Percentiles rank a stretch among this genome's conserved stretches.
Evolutionary conservation across 2,329 filamentous ascomycete genomes (phyloP).

Genomic region (Talaromyces sp.): DNA sequence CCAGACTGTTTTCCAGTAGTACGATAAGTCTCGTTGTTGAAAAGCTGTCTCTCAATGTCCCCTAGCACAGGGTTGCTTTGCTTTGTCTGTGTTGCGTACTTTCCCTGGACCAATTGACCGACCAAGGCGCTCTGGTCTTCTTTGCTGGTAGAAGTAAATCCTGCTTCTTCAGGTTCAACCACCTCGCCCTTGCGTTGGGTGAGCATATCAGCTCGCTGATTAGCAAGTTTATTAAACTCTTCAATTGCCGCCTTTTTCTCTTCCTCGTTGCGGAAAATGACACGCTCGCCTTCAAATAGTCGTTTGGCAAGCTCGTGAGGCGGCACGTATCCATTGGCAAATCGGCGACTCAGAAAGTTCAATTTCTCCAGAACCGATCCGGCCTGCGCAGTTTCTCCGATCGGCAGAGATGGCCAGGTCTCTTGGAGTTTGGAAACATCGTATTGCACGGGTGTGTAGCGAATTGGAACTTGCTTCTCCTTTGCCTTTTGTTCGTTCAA

Average conservation of each 20-base stretch:
- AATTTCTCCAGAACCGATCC: conserved; percentile 31
- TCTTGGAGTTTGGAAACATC: conserved; percentile 26
- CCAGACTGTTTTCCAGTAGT: conserved; percentile 28
- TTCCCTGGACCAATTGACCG: conserved; percentile 27
- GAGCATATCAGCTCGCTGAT: conserved; percentile 27
- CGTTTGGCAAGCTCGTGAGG: conserved; percentile 33
- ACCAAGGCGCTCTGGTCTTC: conserved; percentile 25
- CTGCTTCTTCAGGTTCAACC: conserved; percentile 27
- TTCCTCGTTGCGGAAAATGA: conserved; percentile 31
- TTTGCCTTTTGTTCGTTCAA: conserved; percentile 25
- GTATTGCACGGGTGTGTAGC: conserved; percentile 31
- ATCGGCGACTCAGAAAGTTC: conserved; percentile 28
- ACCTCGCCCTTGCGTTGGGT: conserved; percentile 33
- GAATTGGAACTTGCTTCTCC: conserved; percentile 24
- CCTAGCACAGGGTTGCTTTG: conserved; percentile 23
- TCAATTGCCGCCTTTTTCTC: conserved; percentile 32
- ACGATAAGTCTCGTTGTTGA: conserved; percentile 40
- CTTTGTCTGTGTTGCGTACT: conserved; percentile 22
- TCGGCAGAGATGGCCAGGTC: conserved; percentile 37
- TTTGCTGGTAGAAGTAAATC: conserved; percentile 22
- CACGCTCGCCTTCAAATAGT: conserved; percentile 32
- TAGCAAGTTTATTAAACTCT: conserved; percentile 29
- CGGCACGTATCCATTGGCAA: conserved; percentile 29
- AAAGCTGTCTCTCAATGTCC: conserved; percentile 30
- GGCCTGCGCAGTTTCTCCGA: conserved; percentile 21